A percentile compares a stretch with the other conserved stretches of the same genome.
phyloP scores from a whole-genome alignment of 371 early-diverging fungal species.

The Mortierella sp. region DNA sequence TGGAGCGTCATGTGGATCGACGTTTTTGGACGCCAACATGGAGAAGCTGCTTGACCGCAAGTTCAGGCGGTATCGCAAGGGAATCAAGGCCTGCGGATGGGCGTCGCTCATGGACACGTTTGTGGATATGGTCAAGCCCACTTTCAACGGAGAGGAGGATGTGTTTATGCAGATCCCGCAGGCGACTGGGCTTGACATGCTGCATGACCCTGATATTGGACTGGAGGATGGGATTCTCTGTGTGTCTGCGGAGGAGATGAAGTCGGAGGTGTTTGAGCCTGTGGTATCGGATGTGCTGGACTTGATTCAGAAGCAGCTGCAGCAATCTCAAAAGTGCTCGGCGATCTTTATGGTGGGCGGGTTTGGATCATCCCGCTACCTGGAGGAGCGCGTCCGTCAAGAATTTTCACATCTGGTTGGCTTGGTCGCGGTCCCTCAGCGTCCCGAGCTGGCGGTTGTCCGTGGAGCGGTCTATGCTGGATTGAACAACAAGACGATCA shows the following conservation, averaged over 20 bases:
- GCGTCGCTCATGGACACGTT: conserved; percentile 70
- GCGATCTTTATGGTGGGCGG: conserved; percentile 70
- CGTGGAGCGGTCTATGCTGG: conserved; percentile 60
- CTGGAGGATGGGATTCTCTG: conserved; percentile 65
- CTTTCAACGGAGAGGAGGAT: conserved; percentile 67
- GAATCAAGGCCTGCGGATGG: conserved; percentile 68
- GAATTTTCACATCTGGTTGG: conserved; percentile 48
- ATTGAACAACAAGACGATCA: conserved; percentile 52
- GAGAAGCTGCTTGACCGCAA: conserved; percentile 63
- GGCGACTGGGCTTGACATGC: conserved; percentile 62
- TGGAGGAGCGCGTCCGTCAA: conserved; percentile 57
- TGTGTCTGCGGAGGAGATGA: conserved; percentile 62
- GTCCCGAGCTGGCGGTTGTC: conserved; percentile 59
- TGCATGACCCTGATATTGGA: conserved; percentile 65
- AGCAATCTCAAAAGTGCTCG: conserved; percentile 57
- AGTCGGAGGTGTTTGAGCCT: conserved; percentile 68
- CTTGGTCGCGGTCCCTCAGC: conserved; percentile 50
- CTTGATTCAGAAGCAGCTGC: conserved; percentile 70
- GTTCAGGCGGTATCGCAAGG: conserved; percentile 62
- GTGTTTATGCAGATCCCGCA: conserved; percentile 66
- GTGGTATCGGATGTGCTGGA: conserved; percentile 70
- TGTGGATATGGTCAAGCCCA: conserved; percentile 68
- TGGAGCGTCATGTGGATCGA: conserved; percentile 69
- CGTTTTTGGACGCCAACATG: conserved; percentile 71
- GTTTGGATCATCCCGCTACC: conserved; percentile 63